Conservation (phyloP, 208 protist genomes). For the Blastocrithidia nonstop region DNA sequence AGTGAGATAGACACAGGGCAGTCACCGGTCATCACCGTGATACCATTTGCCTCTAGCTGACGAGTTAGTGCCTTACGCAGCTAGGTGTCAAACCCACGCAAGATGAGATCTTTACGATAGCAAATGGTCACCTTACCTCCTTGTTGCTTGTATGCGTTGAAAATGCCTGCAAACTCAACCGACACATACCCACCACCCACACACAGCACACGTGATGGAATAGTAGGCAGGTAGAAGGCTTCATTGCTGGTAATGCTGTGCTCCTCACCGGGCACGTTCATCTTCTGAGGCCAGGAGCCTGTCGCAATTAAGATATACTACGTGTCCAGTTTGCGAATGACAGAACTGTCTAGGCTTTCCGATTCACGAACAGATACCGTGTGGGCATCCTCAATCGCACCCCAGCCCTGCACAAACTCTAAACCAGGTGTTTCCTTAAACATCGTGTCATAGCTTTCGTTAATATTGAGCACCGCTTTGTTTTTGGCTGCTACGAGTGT, state of each 20-base stretch:
- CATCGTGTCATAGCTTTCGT: constrained; percentile 85
- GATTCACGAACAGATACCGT: constrained; percentile 58
- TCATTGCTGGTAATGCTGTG: constrained; percentile 86
- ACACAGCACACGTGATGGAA: constrained; percentile 57
- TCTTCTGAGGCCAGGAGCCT: constrained; percentile 74
- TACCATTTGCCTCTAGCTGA: constrained; percentile 71
- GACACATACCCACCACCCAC: constrained; percentile 86
- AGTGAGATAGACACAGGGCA: constrained; percentile 64
- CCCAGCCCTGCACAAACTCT: constrained; percentile 73
- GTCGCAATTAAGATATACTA: constrained; percentile 74
- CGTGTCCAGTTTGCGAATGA: constrained; percentile 42
- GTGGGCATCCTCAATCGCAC: constrained; percentile 42
- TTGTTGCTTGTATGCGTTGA: constrained; percentile 72
- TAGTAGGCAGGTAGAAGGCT: constrained; percentile 73
- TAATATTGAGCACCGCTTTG: constrained; percentile 67
- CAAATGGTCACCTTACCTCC: constrained; percentile 52
- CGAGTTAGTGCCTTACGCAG: constrained; percentile 56
- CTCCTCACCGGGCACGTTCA: constrained; percentile 65
- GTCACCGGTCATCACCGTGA: constrained; percentile 55
- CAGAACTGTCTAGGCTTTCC: constrained; percentile 20
- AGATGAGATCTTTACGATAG: constrained; percentile 66
- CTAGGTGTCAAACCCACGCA: constrained; percentile 79
- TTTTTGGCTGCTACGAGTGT: constrained; percentile 83
- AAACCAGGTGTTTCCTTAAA: constrained; percentile 74
- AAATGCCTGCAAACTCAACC: constrained; percentile 84